phyloP scores from a whole-genome alignment of 345 rosid species.

The Syzygium aqueum region DNA sequence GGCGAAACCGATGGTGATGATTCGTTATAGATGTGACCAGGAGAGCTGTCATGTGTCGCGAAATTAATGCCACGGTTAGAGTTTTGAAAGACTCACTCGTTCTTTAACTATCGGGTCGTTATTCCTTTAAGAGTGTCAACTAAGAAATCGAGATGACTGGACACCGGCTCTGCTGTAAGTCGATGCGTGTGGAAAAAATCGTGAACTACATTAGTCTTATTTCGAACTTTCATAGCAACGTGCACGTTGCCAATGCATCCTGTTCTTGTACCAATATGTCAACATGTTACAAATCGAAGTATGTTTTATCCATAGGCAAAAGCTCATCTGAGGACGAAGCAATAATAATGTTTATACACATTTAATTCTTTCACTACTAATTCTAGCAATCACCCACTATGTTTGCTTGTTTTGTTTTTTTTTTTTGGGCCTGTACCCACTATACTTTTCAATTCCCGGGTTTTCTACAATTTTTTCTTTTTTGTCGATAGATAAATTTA shows the following conservation, averaged over 20 bases:
- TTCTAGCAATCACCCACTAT: too few relatives aligned
- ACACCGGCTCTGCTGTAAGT: neutral
- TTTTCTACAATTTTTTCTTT: too few relatives aligned
- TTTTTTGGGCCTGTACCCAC: too few relatives aligned
- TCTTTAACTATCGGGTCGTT: neutral
- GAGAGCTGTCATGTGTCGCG: neutral
- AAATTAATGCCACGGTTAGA: neutral
- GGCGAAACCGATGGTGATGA: neutral
- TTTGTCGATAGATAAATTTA: too few relatives aligned
- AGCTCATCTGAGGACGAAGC: too few relatives aligned
- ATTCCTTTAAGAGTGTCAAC: neutral
- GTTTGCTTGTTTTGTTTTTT: too few relatives aligned
- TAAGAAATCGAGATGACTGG: neutral
- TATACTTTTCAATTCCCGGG: too few relatives aligned
- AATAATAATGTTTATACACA: too few relatives aligned
- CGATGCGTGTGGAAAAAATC: neutral
- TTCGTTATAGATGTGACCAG: neutral
- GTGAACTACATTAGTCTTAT: neutral
- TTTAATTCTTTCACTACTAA: too few relatives aligned
- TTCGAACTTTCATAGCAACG: neutral
- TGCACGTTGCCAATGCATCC: neutral
- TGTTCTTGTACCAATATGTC: too few relatives aligned
- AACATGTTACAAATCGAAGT: too few relatives aligned
- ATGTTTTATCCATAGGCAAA: too few relatives aligned
- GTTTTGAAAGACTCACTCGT: neutral